Conservation (phyloP, 306 rosid species). For the Aeschynomene evenia region DNA sequence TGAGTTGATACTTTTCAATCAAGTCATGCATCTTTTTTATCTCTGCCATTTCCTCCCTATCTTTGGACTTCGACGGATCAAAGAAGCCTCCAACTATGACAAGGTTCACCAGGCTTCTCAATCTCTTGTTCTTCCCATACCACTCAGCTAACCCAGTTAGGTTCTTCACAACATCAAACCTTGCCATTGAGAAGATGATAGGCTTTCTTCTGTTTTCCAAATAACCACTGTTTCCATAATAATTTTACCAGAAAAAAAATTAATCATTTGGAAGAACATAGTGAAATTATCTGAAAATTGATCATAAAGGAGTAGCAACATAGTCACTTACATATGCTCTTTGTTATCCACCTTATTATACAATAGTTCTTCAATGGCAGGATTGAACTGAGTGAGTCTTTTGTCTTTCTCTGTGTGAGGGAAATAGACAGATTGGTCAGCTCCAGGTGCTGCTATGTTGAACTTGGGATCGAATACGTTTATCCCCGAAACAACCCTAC, state of each 20-base stretch:
- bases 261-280: constrained; percentile 3
- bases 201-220: constrained; percentile 68
- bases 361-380: constrained; percentile 69
- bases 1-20: constrained; percentile 59
- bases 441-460: constrained; percentile 95
- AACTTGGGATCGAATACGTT: constrained; percentile 85
- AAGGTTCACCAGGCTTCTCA: constrained; percentile 76
- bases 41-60: constrained; percentile 78
- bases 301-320: not conserved
- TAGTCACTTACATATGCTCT: constrained; percentile 63
- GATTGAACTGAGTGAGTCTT: constrained; percentile 52
- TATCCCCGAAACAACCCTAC: constrained; percentile 87
- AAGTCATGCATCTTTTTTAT: constrained; percentile 70
- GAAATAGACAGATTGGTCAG: constrained; percentile 82
- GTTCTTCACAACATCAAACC: constrained; percentile 87
- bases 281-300: not conserved
- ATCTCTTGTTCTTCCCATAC: constrained; percentile 75
- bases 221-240: constrained; percentile 57
- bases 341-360: constrained; percentile 57
- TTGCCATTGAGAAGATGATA: constrained; percentile 87
- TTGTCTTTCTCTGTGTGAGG: constrained; percentile 59
- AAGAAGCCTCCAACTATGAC: constrained; percentile 94
- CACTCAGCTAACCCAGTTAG: constrained; percentile 76
- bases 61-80: constrained; percentile 82
- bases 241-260: not conserved